Evolutionary conservation across 2,329 filamentous ascomycete genomes (phyloP).

Genomic region (Colletotrichum graminicola): DNA sequence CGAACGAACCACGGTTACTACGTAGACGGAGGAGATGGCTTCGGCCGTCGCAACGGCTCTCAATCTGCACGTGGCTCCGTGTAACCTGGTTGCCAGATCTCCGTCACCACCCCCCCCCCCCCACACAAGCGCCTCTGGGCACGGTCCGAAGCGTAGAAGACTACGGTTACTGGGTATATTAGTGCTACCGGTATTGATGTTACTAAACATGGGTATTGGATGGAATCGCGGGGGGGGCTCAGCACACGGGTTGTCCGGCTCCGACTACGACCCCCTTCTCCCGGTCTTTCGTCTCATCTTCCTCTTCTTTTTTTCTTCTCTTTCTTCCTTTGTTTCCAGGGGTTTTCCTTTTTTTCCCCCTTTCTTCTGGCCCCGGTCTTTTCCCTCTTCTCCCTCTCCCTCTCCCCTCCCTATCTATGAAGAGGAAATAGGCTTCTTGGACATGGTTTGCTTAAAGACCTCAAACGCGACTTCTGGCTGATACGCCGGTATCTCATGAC

Average conservation of each 20-base stretch:
- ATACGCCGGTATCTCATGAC: conserved; percentile 51
- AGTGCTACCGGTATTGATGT: background rate
- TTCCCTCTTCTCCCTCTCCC: background rate
- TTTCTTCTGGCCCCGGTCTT: background rate
- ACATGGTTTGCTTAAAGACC: conserved; percentile 65
- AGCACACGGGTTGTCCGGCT: background rate
- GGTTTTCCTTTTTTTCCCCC: no score
- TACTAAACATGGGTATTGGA: background rate
- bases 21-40: background rate
- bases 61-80: background rate
- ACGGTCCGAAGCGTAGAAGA: conserved; percentile 2
- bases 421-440: conserved; percentile 57
- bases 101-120: background rate
- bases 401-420: background rate
- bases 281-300: background rate
- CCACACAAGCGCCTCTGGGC: background rate
- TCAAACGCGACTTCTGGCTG: conserved; percentile 43
- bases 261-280: background rate
- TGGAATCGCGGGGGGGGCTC: background rate
- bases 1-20: background rate
- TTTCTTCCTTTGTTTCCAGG: background rate
- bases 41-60: background rate
- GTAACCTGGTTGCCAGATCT: background rate
- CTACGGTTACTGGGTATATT: background rate
- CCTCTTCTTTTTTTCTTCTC: no score